These are phyloP conservation scores for Sisymbrium irio DNA, from an alignment of 345 rosid species.

Conservation along the genomic window DNA sequence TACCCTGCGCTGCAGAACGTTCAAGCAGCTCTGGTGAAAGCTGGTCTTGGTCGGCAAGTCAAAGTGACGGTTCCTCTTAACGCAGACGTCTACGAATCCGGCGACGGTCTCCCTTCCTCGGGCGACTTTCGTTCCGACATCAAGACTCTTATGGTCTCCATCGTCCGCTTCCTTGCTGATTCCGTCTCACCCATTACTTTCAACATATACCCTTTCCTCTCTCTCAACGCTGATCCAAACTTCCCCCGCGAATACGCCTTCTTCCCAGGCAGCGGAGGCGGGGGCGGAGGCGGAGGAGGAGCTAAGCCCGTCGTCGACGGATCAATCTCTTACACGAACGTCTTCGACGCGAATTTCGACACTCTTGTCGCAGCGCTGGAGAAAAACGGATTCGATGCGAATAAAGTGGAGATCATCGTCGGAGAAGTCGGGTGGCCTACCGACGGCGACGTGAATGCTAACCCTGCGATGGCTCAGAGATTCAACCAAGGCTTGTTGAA, in stretches of 20 bases:
- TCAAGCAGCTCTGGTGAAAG: conserved; percentile 87
- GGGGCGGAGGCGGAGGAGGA: neutral
- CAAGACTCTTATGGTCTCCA: conserved; percentile 55
- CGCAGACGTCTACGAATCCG: conserved; percentile 71
- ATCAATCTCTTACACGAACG: conserved; percentile 68
- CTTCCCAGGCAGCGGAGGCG: conserved; percentile 45
- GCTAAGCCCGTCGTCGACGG: conserved; percentile 75
- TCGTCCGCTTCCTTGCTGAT: conserved; percentile 60
- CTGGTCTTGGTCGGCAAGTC: conserved; percentile 67
- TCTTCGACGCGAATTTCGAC: conserved; percentile 86
- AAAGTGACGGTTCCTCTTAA: conserved; percentile 84
- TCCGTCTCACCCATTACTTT: conserved; percentile 57
- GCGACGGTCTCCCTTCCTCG: conserved; percentile 62
- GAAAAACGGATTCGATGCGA: conserved; percentile 63
- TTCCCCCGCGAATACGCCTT: conserved; percentile 83
- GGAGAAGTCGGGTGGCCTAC: conserved; percentile 98
- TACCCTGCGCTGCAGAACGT: conserved; percentile 83
- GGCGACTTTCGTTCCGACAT: conserved; percentile 78
- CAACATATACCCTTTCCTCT: conserved; percentile 93
- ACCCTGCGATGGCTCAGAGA: conserved; percentile 45
- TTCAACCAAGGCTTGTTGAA: conserved; percentile 81
- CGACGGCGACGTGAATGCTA: conserved; percentile 72
- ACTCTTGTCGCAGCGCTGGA: conserved; percentile 69
- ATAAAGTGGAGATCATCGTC: conserved; percentile 59
- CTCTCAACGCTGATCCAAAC: conserved; percentile 67